A percentile compares a stretch with the other conserved stretches of the same genome.
These are phyloP conservation scores for Candolleomyces eurysporus DNA, from an alignment of 768 basidiomycete species.

Conservation along the genomic window DNA sequence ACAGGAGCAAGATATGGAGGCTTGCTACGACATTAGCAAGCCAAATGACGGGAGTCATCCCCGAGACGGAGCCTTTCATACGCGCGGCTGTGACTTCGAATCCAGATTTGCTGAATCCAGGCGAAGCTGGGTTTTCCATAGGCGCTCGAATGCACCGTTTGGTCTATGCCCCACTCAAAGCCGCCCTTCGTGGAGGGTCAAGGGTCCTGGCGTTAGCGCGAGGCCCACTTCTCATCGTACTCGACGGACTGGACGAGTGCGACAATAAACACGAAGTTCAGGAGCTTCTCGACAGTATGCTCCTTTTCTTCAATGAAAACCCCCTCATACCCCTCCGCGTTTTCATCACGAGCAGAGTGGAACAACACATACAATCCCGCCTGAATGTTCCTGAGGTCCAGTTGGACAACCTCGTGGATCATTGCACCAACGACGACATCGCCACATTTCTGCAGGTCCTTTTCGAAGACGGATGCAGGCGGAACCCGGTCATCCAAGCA, in stretches of 20 bases:
- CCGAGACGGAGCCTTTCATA: background rate
- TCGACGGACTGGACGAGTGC: background rate
- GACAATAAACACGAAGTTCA: too few species aligned
- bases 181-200: background rate
- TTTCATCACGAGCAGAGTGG: too few species aligned
- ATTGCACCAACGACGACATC: too few species aligned
- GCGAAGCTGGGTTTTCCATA: background rate
- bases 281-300: too few species aligned
- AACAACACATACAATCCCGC: too few species aligned
- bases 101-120: background rate
- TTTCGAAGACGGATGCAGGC: too few species aligned
- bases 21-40: conserved; percentile 11
- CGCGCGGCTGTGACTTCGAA: background rate
- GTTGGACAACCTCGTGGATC: too few species aligned
- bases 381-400: too few species aligned
- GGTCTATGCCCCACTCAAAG: background rate
- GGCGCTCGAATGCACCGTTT: background rate
- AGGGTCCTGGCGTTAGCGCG: too few species aligned
- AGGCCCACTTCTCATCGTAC: background rate
- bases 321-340: too few species aligned
- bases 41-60: background rate
- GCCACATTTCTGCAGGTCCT: too few species aligned
- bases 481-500: background rate
- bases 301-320: too few species aligned
- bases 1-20: background rate